Percentiles rank a stretch among this genome's conserved stretches.
Evolutionary conservation across 2,329 filamentous ascomycete species (phyloP).

Genomic region (Nothophaeocryptopus gaeumannii): DNA sequence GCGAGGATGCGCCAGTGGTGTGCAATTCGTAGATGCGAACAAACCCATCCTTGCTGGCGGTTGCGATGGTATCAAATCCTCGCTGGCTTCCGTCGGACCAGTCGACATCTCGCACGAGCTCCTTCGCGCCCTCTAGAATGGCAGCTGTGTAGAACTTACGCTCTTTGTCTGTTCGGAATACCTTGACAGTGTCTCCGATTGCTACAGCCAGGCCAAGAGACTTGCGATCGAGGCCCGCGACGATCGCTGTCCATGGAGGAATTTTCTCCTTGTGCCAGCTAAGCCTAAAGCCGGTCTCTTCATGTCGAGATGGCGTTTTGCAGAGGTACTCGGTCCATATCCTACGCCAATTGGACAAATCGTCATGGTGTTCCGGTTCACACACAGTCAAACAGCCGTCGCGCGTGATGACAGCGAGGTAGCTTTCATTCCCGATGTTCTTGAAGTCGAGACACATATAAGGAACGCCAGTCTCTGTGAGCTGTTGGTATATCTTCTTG

Average conservation of each 20-base stretch:
- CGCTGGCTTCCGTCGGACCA: conserved; percentile 92
- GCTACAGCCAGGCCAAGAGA: conserved; percentile 79
- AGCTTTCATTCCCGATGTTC: conserved; percentile 78
- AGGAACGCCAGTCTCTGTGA: conserved; percentile 65
- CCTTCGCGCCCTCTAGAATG: conserved; percentile 69
- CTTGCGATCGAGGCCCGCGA: conserved; percentile 77
- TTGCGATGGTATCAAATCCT: conserved; percentile 86
- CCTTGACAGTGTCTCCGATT: conserved; percentile 75
- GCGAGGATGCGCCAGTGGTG: conserved; percentile 45
- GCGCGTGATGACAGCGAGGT: conserved; percentile 78
- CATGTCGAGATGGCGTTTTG: conserved; percentile 67
- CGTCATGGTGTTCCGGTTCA: conserved; percentile 82
- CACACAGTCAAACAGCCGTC: conserved; percentile 77
- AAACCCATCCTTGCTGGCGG: conserved; percentile 86
- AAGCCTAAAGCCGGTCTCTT: conserved; percentile 83
- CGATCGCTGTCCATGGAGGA: conserved; percentile 71
- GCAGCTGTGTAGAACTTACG: conserved; percentile 84
- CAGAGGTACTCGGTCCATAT: conserved; percentile 76
- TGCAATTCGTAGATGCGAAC: conserved; percentile 83
- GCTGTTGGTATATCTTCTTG: conserved; percentile 62
- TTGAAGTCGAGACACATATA: conserved; percentile 82
- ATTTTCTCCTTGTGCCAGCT: conserved; percentile 85
- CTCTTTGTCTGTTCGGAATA: conserved; percentile 73
- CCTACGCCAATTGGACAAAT: conserved; percentile 69
- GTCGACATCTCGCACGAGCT: conserved; percentile 75